Evolutionary conservation across 805 yeast genomes (phyloP), one percentile per base, ranked within the genome.

Genomic region (Metschnikowia reukaufii): DNA sequence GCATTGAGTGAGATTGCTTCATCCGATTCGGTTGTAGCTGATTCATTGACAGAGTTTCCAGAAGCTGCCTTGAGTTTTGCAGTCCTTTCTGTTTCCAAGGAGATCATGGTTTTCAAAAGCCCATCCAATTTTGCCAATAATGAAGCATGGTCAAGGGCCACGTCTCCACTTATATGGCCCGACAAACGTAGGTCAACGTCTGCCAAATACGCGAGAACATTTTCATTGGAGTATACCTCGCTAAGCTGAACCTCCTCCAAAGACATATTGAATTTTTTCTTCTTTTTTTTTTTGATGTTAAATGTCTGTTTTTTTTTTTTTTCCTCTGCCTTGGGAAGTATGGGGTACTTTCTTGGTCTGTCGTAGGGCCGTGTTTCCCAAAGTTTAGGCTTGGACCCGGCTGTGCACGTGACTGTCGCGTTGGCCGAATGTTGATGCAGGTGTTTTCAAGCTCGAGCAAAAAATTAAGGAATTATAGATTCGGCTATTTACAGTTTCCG

Each of bases 71-170:
- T 25, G 21, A n/a, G 9, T 18, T 21, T 13, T 15, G 41, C 23
- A 4, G 5, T 15, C 15, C n/a, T 38, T 23, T 39, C 47, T 7
- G 16, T 18, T n/a, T 33, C 50, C 17, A 16, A 19, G 13, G 12
- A 23, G 10, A 49, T 18, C 41, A 46, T 40, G 12, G 32, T 42
- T 37, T 62, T 60, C 38, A 66, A 54, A 43, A 67, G 49, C 23
- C 51, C 57, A n/a, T 60, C 54, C 34, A 70, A 50, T 47, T 66
- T 66, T 1, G 47, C 42, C 18, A 66, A 50, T 19, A 53, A 45
- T 6, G 49, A 32, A 9, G 51, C 38, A 39, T 52, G 48, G 42
- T 64, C 63, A 4, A 54, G 12, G 9, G 35, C 39, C 39, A 21
- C 23, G 35, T 44, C 49, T 17, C 20, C 43, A 27, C 27, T 27